These are phyloP conservation scores for Venturia nashicola DNA, from an alignment of 2,329 filamentous ascomycete genomes.

Conservation along the genomic window DNA sequence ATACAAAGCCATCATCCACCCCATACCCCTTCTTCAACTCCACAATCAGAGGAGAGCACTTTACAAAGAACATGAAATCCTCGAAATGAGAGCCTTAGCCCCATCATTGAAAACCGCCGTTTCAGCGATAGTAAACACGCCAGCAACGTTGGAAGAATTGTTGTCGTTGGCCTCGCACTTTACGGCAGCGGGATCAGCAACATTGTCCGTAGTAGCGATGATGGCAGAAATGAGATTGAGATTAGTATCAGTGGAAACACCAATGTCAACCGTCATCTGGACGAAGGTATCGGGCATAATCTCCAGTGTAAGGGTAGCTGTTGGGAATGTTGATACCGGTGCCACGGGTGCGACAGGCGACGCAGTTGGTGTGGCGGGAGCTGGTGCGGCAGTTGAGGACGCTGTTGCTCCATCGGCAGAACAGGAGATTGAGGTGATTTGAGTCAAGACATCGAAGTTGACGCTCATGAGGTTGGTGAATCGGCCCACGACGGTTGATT, in stretches of 20 bases:
- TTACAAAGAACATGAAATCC: constrained; percentile 2
- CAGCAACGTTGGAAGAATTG: constrained; percentile 7
- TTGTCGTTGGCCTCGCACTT: constrained; percentile 1
- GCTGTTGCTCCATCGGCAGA: not conserved
- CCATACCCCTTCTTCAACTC: not conserved
- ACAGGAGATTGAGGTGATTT: not conserved
- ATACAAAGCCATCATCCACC: no score
- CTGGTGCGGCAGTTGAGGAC: not conserved
- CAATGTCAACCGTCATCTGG: not conserved
- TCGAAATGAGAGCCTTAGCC: not conserved
- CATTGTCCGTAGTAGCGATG: not conserved
- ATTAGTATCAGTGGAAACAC: not conserved
- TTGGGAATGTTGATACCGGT: not conserved
- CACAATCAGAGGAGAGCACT: not conserved
- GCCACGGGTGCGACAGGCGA: not conserved
- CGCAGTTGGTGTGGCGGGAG: not conserved
- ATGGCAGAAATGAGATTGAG: not conserved
- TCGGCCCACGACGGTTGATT: not conserved
- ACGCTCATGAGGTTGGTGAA: not conserved
- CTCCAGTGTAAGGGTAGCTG: not conserved
- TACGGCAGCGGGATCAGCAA: not conserved
- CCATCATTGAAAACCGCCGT: constrained; percentile 4
- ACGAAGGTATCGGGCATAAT: not conserved
- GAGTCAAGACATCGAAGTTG: not conserved
- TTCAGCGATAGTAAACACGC: not conserved